A percentile compares a stretch with the other conserved stretches of the same genome.
Conservation (phyloP, 257 asterid species). For the Solanum rostratum region DNA sequence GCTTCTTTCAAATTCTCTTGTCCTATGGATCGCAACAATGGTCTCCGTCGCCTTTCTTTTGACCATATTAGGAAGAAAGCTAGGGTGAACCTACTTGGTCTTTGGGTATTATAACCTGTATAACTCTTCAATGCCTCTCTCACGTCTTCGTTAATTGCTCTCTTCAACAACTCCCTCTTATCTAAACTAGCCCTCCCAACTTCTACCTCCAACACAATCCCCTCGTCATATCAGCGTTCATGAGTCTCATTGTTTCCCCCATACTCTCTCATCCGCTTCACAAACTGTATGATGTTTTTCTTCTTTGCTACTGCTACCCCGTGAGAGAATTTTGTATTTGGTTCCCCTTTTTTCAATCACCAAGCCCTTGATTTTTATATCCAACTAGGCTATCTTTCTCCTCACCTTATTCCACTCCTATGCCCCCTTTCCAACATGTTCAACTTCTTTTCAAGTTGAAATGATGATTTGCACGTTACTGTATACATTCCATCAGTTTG, state of each 20-base stretch:
- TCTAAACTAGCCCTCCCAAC: background rate
- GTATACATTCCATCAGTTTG: background rate
- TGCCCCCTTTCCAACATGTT: background rate
- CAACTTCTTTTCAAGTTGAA: background rate
- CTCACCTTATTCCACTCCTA: background rate
- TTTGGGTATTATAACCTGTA: background rate
- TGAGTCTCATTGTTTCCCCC: background rate
- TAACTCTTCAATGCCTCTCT: background rate
- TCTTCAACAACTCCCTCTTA: background rate
- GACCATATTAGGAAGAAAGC: background rate
- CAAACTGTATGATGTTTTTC: background rate
- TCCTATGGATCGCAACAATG: background rate
- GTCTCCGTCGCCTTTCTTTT: background rate
- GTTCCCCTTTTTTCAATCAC: background rate
- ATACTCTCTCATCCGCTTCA: background rate
- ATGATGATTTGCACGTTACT: background rate
- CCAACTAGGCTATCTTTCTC: background rate
- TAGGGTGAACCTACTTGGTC: background rate
- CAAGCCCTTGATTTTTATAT: background rate
- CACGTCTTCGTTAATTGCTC: background rate
- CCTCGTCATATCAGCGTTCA: background rate
- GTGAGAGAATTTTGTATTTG: too few species aligned
- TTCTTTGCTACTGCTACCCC: background rate
- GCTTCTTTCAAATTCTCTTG: background rate
- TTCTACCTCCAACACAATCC: background rate